Evolutionary conservation across 2,329 filamentous ascomycete genomes (phyloP), one percentile per base, ranked within the genome.

Genomic region (Penicillium sp.): DNA sequence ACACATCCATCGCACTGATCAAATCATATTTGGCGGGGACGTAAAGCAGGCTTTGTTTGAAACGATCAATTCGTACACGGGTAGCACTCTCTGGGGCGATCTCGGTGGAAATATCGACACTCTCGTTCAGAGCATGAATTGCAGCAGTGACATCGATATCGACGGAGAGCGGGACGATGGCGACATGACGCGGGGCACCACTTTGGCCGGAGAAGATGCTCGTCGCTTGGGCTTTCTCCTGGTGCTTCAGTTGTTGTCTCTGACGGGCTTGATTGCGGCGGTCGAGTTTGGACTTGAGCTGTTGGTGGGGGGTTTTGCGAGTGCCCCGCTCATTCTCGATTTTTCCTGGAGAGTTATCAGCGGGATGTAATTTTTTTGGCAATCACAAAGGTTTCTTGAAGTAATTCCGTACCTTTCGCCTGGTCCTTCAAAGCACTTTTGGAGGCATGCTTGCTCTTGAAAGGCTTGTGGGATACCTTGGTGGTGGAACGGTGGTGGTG

Each of bases 211-310:
- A 77, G 68, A 99, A 99, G 19, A 99, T 80, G 33, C 86, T 90
- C 0, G 84, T 87, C 48, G 91, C 88, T 63, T 89, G 88, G 44
- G 89, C 82, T 69, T 94, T 89, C 66, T 94, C 91, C 69, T 87
- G 87, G 69, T 92, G 87, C 76, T 97, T 97, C 64, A 87, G 81
- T 58, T 89, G 79, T 67, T 93, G 90, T 73, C 88, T 87, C 80
- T 99, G 94, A 75, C 93, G 93, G 65, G 91, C 90, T 79, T 96
- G 91, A 75, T 99, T 97, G 66, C 91, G 87, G 56, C 94, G 89
- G 75, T 96, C 92, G 73, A 99, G 84, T 77, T 97, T 99, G 55
- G 92, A 96, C 90, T 97, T 93, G 77, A 97, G 86, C 78, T 96
- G 91, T 73, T 99, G 94, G 73, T 96, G 91, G 51, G 91, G 91